Percentiles rank a stretch among this genome's conserved stretches.
Conservation (phyloP, 177 flowering plant species). For the Telopea speciosissima region DNA sequence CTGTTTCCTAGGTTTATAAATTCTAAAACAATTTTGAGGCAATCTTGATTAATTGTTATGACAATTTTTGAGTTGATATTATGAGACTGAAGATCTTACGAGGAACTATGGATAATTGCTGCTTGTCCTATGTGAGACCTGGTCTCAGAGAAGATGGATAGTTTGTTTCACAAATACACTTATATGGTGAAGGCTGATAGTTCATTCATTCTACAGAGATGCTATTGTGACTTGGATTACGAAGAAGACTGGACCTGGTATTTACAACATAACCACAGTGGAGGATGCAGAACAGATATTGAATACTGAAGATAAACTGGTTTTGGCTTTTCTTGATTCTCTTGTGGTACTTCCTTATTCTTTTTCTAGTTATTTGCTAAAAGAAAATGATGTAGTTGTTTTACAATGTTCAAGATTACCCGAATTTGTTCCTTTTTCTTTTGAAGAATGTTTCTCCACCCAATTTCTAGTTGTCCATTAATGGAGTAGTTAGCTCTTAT, state of each 20-base stretch:
- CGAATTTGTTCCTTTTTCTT: neutral
- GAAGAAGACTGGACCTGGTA: constrained; percentile 90
- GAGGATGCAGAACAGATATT: constrained; percentile 72
- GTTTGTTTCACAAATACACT: neutral
- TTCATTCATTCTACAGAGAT: constrained; percentile 40
- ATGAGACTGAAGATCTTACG: neutral
- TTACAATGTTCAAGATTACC: neutral
- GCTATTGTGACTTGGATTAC: constrained; percentile 86
- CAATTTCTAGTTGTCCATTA: no score
- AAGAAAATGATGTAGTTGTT: neutral
- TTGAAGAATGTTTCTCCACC: no score
- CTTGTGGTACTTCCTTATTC: constrained; percentile 60
- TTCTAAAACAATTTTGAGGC: neutral
- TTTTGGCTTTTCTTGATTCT: constrained; percentile 71
- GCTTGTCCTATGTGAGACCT: neutral
- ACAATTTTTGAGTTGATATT: neutral
- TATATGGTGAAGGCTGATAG: neutral
- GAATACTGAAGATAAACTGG: constrained; percentile 59
- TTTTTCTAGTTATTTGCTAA: neutral
- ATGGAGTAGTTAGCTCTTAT: no score
- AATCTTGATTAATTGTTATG: neutral
- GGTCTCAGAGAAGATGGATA: neutral
- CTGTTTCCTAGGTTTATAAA: no score
- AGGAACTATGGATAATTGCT: neutral
- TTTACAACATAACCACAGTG: constrained; percentile 52